phyloP scores from a whole-genome alignment of 2,329 filamentous ascomycete species.

The Arthroderma uncinatum region DNA sequence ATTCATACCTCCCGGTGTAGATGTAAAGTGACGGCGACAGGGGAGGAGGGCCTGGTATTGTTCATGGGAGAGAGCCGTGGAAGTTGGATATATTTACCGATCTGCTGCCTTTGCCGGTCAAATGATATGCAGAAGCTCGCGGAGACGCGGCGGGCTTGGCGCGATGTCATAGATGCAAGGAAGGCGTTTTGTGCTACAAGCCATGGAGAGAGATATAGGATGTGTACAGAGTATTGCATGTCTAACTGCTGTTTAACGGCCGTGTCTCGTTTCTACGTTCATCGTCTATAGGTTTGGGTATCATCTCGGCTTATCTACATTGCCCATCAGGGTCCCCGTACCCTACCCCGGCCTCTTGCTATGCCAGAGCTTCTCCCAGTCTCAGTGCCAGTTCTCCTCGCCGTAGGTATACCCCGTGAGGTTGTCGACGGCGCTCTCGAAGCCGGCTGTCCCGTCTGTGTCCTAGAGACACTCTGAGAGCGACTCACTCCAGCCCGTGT shows the following conservation, averaged over 20 bases:
- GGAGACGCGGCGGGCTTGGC: not conserved
- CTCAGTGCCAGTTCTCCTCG: conserved; percentile 29
- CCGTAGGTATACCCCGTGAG: conserved; percentile 23
- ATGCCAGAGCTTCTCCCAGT: conserved; percentile 30
- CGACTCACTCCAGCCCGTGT: conserved; percentile 23
- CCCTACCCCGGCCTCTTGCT: conserved; percentile 26
- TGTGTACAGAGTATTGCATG: not conserved
- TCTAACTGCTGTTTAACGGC: not conserved
- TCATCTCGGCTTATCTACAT: not conserved
- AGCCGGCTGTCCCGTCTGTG: conserved; percentile 15
- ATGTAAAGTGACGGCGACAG: not conserved
- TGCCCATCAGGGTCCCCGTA: conserved; percentile 12
- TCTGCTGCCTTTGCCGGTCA: not conserved
- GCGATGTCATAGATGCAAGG: not conserved
- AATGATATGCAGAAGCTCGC: not conserved
- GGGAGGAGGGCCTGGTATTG: not conserved
- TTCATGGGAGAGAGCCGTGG: not conserved
- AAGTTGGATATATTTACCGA: not conserved
- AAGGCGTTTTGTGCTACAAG: no score
- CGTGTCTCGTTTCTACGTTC: not conserved
- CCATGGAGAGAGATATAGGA: not conserved
- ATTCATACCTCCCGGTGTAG: conserved; percentile 51
- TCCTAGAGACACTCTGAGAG: conserved; percentile 25
- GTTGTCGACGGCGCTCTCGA: conserved; percentile 14
- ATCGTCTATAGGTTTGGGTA: not conserved